Evolutionary conservation across 1,284 basidiomycete genomes (phyloP), one percentile per base, ranked within the genome.

Genomic region (Boletellus deceptivus): DNA sequence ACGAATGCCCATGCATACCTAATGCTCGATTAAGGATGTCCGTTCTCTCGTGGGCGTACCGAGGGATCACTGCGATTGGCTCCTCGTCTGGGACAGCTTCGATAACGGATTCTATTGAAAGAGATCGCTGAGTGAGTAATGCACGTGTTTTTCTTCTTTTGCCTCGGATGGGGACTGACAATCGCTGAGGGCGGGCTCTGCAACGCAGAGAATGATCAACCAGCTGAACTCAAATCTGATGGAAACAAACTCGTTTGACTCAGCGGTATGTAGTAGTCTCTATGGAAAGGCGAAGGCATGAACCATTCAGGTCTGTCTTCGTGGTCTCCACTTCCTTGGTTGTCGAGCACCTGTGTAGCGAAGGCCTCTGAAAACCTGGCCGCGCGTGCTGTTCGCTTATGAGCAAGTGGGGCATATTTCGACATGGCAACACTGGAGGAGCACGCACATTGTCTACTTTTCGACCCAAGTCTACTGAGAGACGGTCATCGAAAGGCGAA

Each of bases 1-100:
- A 22, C 42, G 39, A 59, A 40, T 40, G 25, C 22, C 16, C 27
- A 10, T 46, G 41, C 31, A 46, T 40, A 55, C 50, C 47, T 55
- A 37, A 9, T 6, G 4, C 17, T 40, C n/a, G 7, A 37, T 24
- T 7, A 18, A 11, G 5, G 11, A 14, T 5, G 10, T 9, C 27
- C 9, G 8, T 16, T 13, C 6, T n/a, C 33, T n/a, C 20, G 36
- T 18, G 7, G 17, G 25, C 29, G 5, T 18, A 16, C 9, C 16
- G 18, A n/a, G 2, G 25, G 24, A 2, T 10, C 9, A 11, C 13
- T 25, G 9, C 18, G 38, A n/a, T 29, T 31, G 18, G 13, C 18
- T 40, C 37, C 14, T 4, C 17, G 17, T 29, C 24, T 25, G 36
- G 17, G 27, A 34, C 13, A 17, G n/a, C 25, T 39, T 38, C 18